Evolutionary conservation across 108 stramenopile species (phyloP).

Genomic region (Mediolabrus comicus): DNA sequence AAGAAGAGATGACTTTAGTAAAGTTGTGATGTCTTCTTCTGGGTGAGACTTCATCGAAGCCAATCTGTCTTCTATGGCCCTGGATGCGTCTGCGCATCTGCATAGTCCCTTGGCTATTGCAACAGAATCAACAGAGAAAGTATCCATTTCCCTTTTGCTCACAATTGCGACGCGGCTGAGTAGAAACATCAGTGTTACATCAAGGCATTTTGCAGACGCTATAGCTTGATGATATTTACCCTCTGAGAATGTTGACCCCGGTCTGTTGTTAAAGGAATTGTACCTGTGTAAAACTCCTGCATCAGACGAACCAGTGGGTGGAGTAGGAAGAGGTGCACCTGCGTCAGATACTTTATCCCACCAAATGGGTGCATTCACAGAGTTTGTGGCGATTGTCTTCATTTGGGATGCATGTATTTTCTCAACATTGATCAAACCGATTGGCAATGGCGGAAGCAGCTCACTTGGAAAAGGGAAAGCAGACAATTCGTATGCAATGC

Average conservation of each 20-base stretch:
- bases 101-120: constrained; percentile 40
- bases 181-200: constrained; percentile 22
- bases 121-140: constrained; percentile 30
- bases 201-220: constrained; percentile 22
- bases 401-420: constrained; percentile 23
- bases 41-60: constrained; percentile 22
- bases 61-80: constrained; percentile 31
- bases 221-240: constrained; percentile 28
- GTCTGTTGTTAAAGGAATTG: background rate
- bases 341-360: constrained; percentile 23
- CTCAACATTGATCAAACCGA: constrained; percentile 27
- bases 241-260: constrained; percentile 7
- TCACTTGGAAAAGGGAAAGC: constrained; percentile 28
- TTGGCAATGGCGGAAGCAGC: constrained; percentile 31
- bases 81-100: constrained; percentile 37
- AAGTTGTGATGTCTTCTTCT: constrained; percentile 32
- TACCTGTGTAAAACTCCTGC: background rate
- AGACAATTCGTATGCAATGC: constrained; percentile 22
- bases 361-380: constrained; percentile 12
- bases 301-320: constrained; percentile 33
- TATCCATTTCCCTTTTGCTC: background rate
- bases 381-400: constrained; percentile 9
- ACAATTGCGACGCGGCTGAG: constrained; percentile 19
- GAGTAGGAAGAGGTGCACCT: constrained; percentile 13
- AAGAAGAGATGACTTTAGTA: constrained; percentile 23